phyloP scores from a whole-genome alignment of 2,329 filamentous ascomycete genomes.

The Ceratocystis huliohia region DNA sequence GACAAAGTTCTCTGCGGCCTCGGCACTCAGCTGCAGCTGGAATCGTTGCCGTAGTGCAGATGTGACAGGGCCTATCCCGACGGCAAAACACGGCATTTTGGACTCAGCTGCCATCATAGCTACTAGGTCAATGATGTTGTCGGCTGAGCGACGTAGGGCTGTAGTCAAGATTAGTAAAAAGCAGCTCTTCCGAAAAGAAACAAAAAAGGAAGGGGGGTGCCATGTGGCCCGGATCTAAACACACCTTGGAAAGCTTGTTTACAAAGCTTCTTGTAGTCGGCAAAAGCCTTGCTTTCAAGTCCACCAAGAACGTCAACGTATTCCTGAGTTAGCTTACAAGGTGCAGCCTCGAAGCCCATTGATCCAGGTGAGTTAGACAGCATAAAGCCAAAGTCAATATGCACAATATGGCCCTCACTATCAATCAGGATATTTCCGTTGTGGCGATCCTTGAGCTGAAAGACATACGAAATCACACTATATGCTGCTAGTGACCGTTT shows the following conservation, averaged over 20 bases:
- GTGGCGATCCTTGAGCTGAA: slow-evolving; percentile 76
- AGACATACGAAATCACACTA: slow-evolving; percentile 70
- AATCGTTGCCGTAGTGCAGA: slow-evolving; percentile 59
- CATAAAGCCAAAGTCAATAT: slow-evolving; percentile 88
- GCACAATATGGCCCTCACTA: slow-evolving; percentile 73
- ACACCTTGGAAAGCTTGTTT: slow-evolving; percentile 71
- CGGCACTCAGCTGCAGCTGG: slow-evolving; percentile 68
- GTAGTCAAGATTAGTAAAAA: slow-evolving; percentile 21
- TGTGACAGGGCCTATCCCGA: slow-evolving; percentile 59
- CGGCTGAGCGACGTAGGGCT: slow-evolving; percentile 65
- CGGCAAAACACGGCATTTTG: slow-evolving; percentile 73
- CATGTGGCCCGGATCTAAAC: slow-evolving; percentile 23
- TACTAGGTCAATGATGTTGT: slow-evolving; percentile 69
- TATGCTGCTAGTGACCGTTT: slow-evolving; percentile 73
- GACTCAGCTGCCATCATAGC: slow-evolving; percentile 74
- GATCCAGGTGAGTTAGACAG: slow-evolving; percentile 73
- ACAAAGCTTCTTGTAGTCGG: slow-evolving; percentile 65
- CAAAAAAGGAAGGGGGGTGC: not conserved
- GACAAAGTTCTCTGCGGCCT: slow-evolving; percentile 70
- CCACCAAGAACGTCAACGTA: slow-evolving; percentile 76
- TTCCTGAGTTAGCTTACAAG: slow-evolving; percentile 76
- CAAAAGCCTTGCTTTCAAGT: slow-evolving; percentile 53
- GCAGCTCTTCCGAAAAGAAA: not conserved
- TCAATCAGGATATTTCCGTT: slow-evolving; percentile 81
- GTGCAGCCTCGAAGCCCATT: slow-evolving; percentile 74